Percentiles rank a stretch among this genome's conserved stretches.
These are phyloP conservation scores for Candida morakotiae DNA, from an alignment of 805 yeast species.

Conservation along the genomic window DNA sequence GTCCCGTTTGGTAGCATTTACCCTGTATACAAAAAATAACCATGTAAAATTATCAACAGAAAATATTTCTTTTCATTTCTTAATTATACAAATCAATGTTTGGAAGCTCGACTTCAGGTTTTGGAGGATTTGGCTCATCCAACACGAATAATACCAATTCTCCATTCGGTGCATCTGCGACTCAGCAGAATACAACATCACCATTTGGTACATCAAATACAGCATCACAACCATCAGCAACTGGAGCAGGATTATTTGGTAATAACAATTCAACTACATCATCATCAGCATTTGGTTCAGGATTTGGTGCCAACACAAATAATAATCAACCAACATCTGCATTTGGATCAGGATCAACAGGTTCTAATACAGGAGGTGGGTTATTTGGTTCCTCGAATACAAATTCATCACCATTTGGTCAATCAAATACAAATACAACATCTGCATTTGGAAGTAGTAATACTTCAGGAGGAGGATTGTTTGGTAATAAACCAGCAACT, in stretches of 20 bases:
- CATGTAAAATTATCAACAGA: slow-evolving; percentile 2
- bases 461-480: slow-evolving; percentile 25
- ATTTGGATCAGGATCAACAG: slow-evolving; percentile 15
- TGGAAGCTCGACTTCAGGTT: slow-evolving; percentile 47
- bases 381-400: slow-evolving; percentile 22
- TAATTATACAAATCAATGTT: slow-evolving; percentile 31
- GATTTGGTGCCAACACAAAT: slow-evolving; percentile 12
- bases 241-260: slow-evolving; percentile 9
- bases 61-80: not conserved
- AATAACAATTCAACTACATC: slow-evolving; percentile 9
- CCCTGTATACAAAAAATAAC: not conserved
- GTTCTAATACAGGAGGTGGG: slow-evolving; percentile 15
- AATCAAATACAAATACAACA: slow-evolving; percentile 5
- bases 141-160: slow-evolving; percentile 20
- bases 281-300: slow-evolving; percentile 25
- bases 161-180: slow-evolving; percentile 28
- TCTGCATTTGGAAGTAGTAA: slow-evolving; percentile 36
- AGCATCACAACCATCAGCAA: slow-evolving; percentile 3
- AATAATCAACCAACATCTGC: slow-evolving; percentile 17
- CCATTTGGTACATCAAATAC: slow-evolving; percentile 17
- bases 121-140: slow-evolving; percentile 43
- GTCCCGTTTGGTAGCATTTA: not conserved
- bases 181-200: slow-evolving; percentile 17
- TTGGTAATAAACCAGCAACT: slow-evolving; percentile 16
- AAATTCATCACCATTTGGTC: slow-evolving; percentile 27